A percentile compares a stretch with the other conserved stretches of the same genome.
Conservation (phyloP, 805 yeast genomes). For the Saturnispora zaruensis region DNA sequence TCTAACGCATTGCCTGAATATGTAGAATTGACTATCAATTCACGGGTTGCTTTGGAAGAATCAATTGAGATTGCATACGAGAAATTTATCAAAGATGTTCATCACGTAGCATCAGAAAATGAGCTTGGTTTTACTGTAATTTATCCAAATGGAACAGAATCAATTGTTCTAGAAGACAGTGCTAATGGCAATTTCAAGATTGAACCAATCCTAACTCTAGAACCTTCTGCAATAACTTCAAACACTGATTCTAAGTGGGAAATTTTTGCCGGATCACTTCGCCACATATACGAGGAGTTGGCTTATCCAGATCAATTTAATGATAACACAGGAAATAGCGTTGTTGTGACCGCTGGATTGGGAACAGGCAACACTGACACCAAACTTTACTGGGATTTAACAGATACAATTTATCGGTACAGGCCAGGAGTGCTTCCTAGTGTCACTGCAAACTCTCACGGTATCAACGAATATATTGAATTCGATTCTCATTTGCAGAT, state of each 20-base stretch:
- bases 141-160: conserved; percentile 15
- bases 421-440: conserved; percentile 38
- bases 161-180: conserved; percentile 24
- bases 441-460: conserved; percentile 41
- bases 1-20: conserved; percentile 43
- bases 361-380: conserved; percentile 71
- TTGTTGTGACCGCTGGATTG: conserved; percentile 48
- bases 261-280: conserved; percentile 34
- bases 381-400: conserved; percentile 50
- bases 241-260: conserved; percentile 41
- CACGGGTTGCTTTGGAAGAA: conserved; percentile 39
- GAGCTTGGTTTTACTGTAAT: conserved; percentile 25
- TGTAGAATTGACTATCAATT: conserved; percentile 36
- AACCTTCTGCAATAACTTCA: conserved; percentile 51
- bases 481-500: conserved; percentile 51
- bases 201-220: conserved; percentile 21
- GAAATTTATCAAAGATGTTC: conserved; percentile 28
- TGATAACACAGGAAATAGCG: conserved; percentile 15
- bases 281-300: conserved; percentile 40
- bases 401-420: conserved; percentile 52
- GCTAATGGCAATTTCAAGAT: conserved; percentile 17
- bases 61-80: conserved; percentile 28
- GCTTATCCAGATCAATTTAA: conserved; percentile 29
- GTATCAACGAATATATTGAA: conserved; percentile 53
- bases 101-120: conserved; percentile 29